Conservation (phyloP, 345 rosid genomes). For the Gossypium sturtianum region DNA sequence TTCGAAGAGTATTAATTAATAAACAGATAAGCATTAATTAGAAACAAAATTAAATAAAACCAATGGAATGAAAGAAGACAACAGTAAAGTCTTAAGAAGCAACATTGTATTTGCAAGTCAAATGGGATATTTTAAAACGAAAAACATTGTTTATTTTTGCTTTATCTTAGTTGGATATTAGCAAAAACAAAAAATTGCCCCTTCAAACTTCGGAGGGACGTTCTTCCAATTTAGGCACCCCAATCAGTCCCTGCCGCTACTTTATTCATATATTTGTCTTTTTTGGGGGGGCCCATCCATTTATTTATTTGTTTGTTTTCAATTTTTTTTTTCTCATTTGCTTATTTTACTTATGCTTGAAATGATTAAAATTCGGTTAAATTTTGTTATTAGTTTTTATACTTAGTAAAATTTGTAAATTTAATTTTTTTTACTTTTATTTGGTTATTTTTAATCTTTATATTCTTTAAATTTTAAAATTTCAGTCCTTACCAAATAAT, state of each 20-base stretch:
- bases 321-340: too few species aligned
- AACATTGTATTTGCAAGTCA: neutral
- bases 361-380: too few species aligned
- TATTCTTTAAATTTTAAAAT: too few species aligned
- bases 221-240: neutral
- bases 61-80: neutral
- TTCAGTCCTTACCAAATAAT: too few species aligned
- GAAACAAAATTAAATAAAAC: neutral
- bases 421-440: too few species aligned
- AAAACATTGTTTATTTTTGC: neutral
- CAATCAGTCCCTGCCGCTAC: neutral
- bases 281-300: neutral
- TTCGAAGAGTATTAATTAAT: too few species aligned
- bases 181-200: neutral
- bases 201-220: neutral
- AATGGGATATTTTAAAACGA: neutral
- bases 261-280: neutral
- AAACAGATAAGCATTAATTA: neutral
- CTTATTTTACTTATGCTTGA: too few species aligned
- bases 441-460: too few species aligned
- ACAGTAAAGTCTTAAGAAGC: neutral
- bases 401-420: too few species aligned
- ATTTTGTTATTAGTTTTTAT: too few species aligned
- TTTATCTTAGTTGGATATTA: neutral
- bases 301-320: too few species aligned